Evolutionary conservation across 768 basidiomycete species (phyloP).

Genomic region (Suillus ampliporus): DNA sequence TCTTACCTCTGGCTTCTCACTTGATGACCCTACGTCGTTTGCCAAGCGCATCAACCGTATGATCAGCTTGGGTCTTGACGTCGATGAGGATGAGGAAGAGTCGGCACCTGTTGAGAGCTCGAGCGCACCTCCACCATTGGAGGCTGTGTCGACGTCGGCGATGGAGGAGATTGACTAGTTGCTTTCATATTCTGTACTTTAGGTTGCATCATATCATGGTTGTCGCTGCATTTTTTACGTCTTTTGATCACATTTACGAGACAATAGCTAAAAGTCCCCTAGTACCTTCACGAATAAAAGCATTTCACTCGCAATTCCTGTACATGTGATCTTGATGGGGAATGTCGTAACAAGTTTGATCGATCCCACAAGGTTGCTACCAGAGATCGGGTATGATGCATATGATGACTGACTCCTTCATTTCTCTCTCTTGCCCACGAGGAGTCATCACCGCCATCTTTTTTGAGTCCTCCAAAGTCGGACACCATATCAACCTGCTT

Average conservation of each 20-base stretch:
- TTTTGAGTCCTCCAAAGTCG: too few relatives aligned
- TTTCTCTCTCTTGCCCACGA: too few relatives aligned
- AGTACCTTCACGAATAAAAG: conserved; percentile 22
- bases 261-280: conserved; percentile 26
- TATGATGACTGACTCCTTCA: too few relatives aligned
- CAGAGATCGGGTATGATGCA: too few relatives aligned
- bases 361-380: too few relatives aligned
- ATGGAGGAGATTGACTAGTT: conserved; percentile 97
- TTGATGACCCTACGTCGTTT: conserved; percentile 94
- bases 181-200: conserved; percentile 29
- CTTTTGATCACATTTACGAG: conserved; percentile 32
- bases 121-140: conserved; percentile 57
- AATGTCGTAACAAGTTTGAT: too few relatives aligned
- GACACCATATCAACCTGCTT: too few relatives aligned
- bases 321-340: background rate
- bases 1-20: conserved; percentile 92
- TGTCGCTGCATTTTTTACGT: conserved; percentile 24
- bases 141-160: conserved; percentile 72
- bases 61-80: conserved; percentile 91
- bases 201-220: conserved; percentile 26
- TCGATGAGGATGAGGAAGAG: conserved; percentile 74
- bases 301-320: background rate
- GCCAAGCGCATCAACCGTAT: conserved; percentile 97
- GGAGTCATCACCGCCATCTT: too few relatives aligned
- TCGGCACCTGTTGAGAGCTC: conserved; percentile 49